Evolutionary conservation across 495 filamentous ascomycete species (phyloP).

Genomic region (Penicillium herquei): DNA sequence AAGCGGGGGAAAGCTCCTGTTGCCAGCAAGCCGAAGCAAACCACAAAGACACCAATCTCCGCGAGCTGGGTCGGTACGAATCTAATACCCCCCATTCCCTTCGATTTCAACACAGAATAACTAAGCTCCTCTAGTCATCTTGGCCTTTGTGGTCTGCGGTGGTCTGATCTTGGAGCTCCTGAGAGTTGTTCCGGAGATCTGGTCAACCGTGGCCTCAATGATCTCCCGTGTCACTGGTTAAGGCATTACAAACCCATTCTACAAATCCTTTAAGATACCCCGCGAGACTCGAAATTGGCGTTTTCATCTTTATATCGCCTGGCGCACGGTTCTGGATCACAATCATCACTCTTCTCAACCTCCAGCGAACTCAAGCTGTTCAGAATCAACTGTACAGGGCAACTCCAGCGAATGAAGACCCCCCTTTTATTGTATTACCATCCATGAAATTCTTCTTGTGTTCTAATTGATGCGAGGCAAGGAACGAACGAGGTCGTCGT

Average conservation of each 20-base stretch:
- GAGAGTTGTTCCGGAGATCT: slow-evolving; percentile 63
- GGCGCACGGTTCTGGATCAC: not conserved
- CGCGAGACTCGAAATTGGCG: not conserved
- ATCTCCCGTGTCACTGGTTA: slow-evolving; percentile 21
- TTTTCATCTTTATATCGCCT: not conserved
- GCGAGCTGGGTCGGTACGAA: slow-evolving; percentile 76
- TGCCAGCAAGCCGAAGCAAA: slow-evolving; percentile 64
- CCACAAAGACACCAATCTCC: slow-evolving; percentile 76
- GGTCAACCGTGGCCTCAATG: slow-evolving; percentile 34
- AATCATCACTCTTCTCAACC: not conserved
- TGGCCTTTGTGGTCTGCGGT: slow-evolving; percentile 24
- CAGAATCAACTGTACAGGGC: no score
- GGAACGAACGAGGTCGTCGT: not conserved
- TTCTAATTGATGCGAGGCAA: not conserved
- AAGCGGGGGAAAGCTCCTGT: slow-evolving; percentile 80
- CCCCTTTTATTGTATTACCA: no score
- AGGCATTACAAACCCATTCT: not conserved
- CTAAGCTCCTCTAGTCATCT: slow-evolving; percentile 11
- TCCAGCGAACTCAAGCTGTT: no score
- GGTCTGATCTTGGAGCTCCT: slow-evolving; percentile 39
- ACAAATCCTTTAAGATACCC: slow-evolving; percentile 13
- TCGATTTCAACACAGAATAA: no score
- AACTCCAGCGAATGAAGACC: no score
- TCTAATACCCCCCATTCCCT: no score
- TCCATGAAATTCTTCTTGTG: not conserved